A percentile compares a stretch with the other conserved stretches of the same genome.
These are phyloP conservation scores for Irpex sp. DNA, from an alignment of 1,284 basidiomycete species.

Conservation along the genomic window DNA sequence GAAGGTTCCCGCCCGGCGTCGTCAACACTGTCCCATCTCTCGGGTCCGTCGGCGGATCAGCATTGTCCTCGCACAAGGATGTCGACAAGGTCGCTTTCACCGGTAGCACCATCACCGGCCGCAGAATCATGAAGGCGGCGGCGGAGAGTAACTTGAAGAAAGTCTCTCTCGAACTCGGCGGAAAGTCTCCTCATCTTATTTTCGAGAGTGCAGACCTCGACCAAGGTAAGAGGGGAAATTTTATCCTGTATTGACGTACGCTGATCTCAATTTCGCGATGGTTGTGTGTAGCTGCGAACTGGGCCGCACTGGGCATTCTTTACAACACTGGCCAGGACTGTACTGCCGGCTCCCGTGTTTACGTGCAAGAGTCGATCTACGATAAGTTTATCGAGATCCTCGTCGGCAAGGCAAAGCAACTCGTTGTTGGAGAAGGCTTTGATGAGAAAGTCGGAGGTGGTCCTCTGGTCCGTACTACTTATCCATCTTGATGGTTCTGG, in stretches of 20 bases:
- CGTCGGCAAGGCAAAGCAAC: constrained; percentile 63
- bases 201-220: constrained; percentile 83
- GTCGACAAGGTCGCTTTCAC: constrained; percentile 88
- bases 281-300: constrained; percentile 61
- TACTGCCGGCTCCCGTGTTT: constrained; percentile 83
- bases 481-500: background rate
- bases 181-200: constrained; percentile 90
- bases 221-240: constrained; percentile 49
- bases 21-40: constrained; percentile 85
- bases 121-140: constrained; percentile 88
- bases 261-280: no score
- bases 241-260: no score
- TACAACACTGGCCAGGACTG: constrained; percentile 88
- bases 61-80: constrained; percentile 72
- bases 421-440: constrained; percentile 78
- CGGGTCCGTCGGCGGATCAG: constrained; percentile 82
- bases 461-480: constrained; percentile 59
- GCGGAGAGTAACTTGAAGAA: constrained; percentile 94
- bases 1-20: constrained; percentile 90
- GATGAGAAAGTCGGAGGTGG: constrained; percentile 75
- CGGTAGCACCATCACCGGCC: constrained; percentile 84
- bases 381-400: constrained; percentile 77
- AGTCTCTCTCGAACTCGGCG: constrained; percentile 89
- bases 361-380: constrained; percentile 82
- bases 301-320: constrained; percentile 80